Percentiles rank a stretch among this genome's conserved stretches.
Evolutionary conservation across 495 filamentous ascomycete species (phyloP).

Genomic region (Aspergillus hancockii): DNA sequence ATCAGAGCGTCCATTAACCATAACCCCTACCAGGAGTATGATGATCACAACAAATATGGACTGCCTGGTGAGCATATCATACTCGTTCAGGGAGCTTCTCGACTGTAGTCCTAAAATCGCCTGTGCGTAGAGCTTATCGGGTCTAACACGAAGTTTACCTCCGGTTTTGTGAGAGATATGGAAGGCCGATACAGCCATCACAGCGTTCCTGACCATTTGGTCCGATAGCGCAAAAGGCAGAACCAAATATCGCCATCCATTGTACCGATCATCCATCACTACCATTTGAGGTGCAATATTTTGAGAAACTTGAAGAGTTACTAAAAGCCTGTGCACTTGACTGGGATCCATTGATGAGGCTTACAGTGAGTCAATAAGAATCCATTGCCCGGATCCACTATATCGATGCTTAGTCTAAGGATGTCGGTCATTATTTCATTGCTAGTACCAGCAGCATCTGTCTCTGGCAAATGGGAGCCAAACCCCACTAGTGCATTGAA

Average conservation of each 20-base stretch:
- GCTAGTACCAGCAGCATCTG: background rate
- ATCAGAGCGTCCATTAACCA: conserved; percentile 14
- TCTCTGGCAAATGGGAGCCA: background rate
- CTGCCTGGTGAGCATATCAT: background rate
- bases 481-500: background rate
- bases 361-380: conserved; percentile 14
- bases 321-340: background rate
- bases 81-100: background rate
- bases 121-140: conserved; percentile 5
- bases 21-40: conserved; percentile 7
- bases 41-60: conserved; percentile 10
- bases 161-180: conserved; percentile 4
- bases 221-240: conserved; percentile 15
- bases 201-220: conserved; percentile 14
- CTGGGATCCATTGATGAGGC: background rate
- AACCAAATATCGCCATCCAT: conserved; percentile 19
- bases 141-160: background rate
- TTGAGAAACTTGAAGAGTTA: conserved; percentile 12
- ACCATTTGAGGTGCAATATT: conserved; percentile 19
- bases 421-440: background rate
- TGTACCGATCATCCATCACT: conserved; percentile 17
- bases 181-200: conserved; percentile 10
- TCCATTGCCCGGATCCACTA: conserved; percentile 1
- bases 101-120: conserved; percentile 9
- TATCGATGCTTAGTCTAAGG: background rate